Percentiles rank a stretch among this genome's conserved stretches.
phyloP scores from a whole-genome alignment of 371 early-diverging fungal genomes.

The Nosema muscidifuracis region DNA sequence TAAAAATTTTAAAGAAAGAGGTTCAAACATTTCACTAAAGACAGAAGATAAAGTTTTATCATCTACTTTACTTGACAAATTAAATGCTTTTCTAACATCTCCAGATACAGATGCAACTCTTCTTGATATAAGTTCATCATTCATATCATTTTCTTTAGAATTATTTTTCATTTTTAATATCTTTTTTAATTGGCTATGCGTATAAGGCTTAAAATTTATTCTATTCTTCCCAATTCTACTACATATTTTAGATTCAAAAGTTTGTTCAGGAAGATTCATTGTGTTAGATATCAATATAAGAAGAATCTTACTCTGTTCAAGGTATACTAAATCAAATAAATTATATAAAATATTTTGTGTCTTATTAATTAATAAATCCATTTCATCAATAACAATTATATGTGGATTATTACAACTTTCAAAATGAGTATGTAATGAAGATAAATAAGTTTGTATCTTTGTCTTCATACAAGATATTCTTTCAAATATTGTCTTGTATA shows the following conservation, averaged over 20 bases:
- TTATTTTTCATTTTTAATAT: slow-evolving; percentile 35
- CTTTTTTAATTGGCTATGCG: slow-evolving; percentile 15
- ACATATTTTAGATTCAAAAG: slow-evolving; percentile 78
- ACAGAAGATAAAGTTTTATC: not conserved
- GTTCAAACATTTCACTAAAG: not conserved
- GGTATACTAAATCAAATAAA: slow-evolving; percentile 87
- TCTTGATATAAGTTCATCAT: slow-evolving; percentile 73
- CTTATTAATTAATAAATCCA: slow-evolving; percentile 82
- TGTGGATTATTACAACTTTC: slow-evolving; percentile 30
- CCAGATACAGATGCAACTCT: slow-evolving; percentile 87
- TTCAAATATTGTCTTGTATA: slow-evolving; percentile 43
- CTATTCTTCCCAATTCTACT: slow-evolving; percentile 72
- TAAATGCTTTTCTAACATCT: slow-evolving; percentile 80
- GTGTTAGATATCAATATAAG: slow-evolving; percentile 93
- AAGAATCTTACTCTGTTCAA: slow-evolving; percentile 69
- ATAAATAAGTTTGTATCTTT: not conserved
- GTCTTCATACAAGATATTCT: not conserved
- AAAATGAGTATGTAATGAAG: slow-evolving; percentile 26
- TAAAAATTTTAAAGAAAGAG: slow-evolving; percentile 11
- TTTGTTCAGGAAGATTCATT: slow-evolving; percentile 88
- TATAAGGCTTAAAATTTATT: slow-evolving; percentile 59
- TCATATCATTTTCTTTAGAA: not conserved
- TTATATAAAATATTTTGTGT: slow-evolving; percentile 88
- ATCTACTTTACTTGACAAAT: not conserved
- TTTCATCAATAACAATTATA: slow-evolving; percentile 82